These are phyloP conservation scores for Leavenworthia alabamica DNA, from an alignment of 345 rosid species.

Conservation along the genomic window DNA sequence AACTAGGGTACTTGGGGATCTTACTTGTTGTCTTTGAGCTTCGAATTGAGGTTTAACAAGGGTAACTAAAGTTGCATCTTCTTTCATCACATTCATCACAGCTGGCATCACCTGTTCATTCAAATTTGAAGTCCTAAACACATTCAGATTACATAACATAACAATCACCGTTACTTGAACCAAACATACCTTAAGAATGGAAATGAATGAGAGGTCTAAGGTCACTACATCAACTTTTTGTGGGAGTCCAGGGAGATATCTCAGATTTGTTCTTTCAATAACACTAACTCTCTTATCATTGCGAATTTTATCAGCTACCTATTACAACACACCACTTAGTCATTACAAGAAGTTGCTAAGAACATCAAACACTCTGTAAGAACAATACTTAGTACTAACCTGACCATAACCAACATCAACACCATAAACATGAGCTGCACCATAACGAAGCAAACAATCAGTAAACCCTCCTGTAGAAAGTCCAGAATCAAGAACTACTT, in stretches of 20 bases:
- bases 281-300: constrained; percentile 64
- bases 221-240: constrained; percentile 89
- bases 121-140: not conserved
- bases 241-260: constrained; percentile 79
- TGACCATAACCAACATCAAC: constrained; percentile 97
- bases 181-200: constrained; percentile 64
- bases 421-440: constrained; percentile 89
- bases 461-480: constrained; percentile 95
- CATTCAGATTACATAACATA: not conserved
- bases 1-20: too few relatives aligned
- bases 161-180: not conserved
- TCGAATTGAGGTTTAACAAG: constrained; percentile 92
- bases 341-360: not conserved
- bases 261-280: constrained; percentile 78
- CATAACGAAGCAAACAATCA: constrained; percentile 88
- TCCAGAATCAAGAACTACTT: constrained; percentile 92
- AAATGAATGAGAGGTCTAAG: constrained; percentile 91
- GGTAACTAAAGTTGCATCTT: constrained; percentile 62
- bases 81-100: constrained; percentile 75
- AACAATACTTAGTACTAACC: constrained; percentile 37
- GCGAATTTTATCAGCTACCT: constrained; percentile 92
- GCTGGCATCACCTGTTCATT: constrained; percentile 82
- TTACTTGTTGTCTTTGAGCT: constrained; percentile 90
- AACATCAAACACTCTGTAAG: not conserved
- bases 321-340: constrained; percentile 5